Base-by-base conservation (phyloP, 495 filamentous ascomycete species). In the Penicillium ucsense region DNA sequence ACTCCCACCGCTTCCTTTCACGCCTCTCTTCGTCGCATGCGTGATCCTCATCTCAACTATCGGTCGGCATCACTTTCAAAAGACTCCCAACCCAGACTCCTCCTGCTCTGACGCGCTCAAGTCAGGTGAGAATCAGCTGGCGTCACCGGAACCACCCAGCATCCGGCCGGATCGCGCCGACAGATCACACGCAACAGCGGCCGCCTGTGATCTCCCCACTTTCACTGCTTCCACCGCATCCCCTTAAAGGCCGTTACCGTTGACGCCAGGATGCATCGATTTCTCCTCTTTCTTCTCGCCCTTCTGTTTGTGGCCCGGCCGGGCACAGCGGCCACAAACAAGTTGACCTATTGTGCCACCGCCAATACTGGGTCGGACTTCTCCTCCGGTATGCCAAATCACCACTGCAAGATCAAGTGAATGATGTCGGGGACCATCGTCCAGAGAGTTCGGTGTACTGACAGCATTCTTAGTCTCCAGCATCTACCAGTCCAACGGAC, bases 401-500 rank as follows among this genome's bases (percentile, higher is more conserved):
- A 1, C 20, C 20, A 20, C 20, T 46, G 11, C 30, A 27, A 50
- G 5, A 49, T 30, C 20, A 20, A 20, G 20, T 20, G 20, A 20
- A 20, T 1, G 20, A 20, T 20, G 20, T 20, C 20, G 20, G 20
- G 20, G 20, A 20, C 20, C 20, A 20, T 20, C 20, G 2, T 20
- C 20, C 20, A 20, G 20, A 20, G 20, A 20, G 20, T 20, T 20
- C 20, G 20, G 20, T 20, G 20, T 20, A 20, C 20, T 20, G 20
- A 20, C 20, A 20, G 20, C 20, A 20, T 31, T 7, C 12, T 31
- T 41, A 85, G 81, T 73, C n/a, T 49, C 46, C 40, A 66, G 68
- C 55, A 75, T 63, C 28, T 88, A 65, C 51, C 83, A 88, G 56
- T 86, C 83, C 12, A 79, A 82, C 53, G 85, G 85, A 38, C 62